Evolutionary conservation across 495 filamentous ascomycete species (phyloP).

Genomic region (Cenococcum geophilum): DNA sequence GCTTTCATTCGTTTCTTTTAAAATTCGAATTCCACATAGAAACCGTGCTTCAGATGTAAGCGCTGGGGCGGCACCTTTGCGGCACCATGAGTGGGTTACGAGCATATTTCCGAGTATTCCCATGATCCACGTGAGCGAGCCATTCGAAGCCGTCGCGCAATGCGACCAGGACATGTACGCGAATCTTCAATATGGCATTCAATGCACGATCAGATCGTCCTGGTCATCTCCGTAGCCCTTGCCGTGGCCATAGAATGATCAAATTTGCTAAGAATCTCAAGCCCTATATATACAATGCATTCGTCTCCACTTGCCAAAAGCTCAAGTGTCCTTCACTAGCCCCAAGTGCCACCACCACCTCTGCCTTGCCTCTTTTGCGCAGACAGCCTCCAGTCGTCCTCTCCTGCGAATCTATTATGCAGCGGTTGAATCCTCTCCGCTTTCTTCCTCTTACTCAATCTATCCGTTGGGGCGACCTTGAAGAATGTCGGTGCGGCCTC

Average conservation of each 20-base stretch:
- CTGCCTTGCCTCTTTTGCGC: constrained; percentile 83
- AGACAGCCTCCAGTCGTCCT: constrained; percentile 89
- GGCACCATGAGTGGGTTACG: no score
- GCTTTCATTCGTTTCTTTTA: not conserved
- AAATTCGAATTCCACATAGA: not conserved
- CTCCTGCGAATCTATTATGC: constrained; percentile 83
- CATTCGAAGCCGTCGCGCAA: not conserved
- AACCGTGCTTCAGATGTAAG: no score
- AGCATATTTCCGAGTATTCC: no score
- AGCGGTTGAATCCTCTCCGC: constrained; percentile 90
- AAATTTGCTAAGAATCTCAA: not conserved
- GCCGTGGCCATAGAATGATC: not conserved
- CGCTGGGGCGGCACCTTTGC: no score
- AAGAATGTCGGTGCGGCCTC: constrained; percentile 97
- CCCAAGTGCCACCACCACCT: constrained; percentile 94
- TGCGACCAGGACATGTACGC: not conserved
- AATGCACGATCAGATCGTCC: not conserved
- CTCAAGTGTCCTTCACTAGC: constrained; percentile 43
- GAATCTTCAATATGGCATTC: not conserved
- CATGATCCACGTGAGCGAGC: no score
- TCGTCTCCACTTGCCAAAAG: not conserved
- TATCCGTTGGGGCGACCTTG: constrained; percentile 88
- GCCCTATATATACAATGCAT: not conserved
- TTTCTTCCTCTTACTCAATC: constrained; percentile 84
- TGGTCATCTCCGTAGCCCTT: not conserved